Percentiles rank a stretch among this genome's conserved stretches.
These are phyloP conservation scores for Rhodotorula sp. DNA, from an alignment of 1,284 basidiomycete genomes.

Conservation along the genomic window DNA sequence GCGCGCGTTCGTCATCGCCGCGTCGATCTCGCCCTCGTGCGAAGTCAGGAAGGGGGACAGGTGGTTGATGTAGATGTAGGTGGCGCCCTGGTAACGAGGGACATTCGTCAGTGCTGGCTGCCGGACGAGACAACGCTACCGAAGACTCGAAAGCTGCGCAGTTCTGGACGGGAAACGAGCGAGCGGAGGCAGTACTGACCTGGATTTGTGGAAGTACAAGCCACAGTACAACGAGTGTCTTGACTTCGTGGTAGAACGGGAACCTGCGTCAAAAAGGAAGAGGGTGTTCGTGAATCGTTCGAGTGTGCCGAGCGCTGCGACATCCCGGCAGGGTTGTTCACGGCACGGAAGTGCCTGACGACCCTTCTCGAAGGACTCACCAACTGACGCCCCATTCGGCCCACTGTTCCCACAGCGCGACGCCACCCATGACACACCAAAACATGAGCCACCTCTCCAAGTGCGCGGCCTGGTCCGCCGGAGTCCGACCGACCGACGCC, in stretches of 20 bases:
- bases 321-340: too few species aligned
- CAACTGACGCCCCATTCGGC: conserved; percentile 80
- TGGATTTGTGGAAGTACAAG: conserved; percentile 81
- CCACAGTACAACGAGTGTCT: conserved; percentile 80
- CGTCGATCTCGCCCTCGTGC: conserved; percentile 77
- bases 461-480: conserved; percentile 54
- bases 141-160: neutral
- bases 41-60: conserved; percentile 72
- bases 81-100: conserved; percentile 58
- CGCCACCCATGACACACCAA: conserved; percentile 77
- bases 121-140: neutral
- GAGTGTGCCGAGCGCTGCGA: too few species aligned
- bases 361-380: conserved; percentile 51
- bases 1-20: conserved; percentile 38
- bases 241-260: conserved; percentile 79
- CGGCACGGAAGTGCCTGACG: too few species aligned
- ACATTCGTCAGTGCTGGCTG: neutral
- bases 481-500: neutral
- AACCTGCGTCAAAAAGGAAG: conserved; percentile 58
- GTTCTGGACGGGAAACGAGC: neutral
- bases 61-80: conserved; percentile 71
- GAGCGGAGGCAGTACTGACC: conserved; percentile 18
- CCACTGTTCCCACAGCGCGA: conserved; percentile 69
- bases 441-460: conserved; percentile 86
- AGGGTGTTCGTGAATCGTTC: too few species aligned